Base-by-base conservation (phyloP, 1,284 basidiomycete species). In the Leccinum huronense region DNA sequence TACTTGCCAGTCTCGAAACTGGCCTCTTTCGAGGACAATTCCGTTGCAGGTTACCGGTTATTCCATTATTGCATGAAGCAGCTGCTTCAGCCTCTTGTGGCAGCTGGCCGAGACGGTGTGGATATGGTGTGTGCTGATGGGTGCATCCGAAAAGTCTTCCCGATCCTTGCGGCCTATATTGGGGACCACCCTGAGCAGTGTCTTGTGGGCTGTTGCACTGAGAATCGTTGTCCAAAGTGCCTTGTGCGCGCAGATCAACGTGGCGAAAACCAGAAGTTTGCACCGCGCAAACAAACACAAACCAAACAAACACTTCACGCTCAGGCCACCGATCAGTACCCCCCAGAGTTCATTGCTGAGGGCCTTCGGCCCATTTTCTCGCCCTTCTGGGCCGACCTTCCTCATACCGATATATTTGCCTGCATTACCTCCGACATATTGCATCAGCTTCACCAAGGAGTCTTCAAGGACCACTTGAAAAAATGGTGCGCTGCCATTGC, bases 151-250 rank as follows among this genome's bases (percentile, higher is more conserved):
- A 4, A 16, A 2, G 63, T 71, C 55, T 71, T 59, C 54, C 72
- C 70, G 1, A 63, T 75, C 10, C 63, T 76, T 5, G 70, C 66
- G 5, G 62, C 59, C 0, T 66, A 48, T 5, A 45, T 66, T n/a
- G 59, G 56, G 0, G 53, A 23, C 23, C 23, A 23, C 23, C 23
- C 23, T 2, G 23, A 23, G 23, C 23, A 23, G 23, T 23, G 23
- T 2, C 23, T 23, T 23, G 23, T 23, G 23, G 1, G 23, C 23
- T 23, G 23, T 23, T 23, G 23, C 2, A 2, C 23, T 23, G 23
- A 23, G 23, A 23, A 23, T 23, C 23, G 23, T 23, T 23, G 23
- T 2, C 23, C 23, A 23, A 23, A 23, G 23, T 23, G 23, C 23
- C 23, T 23, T 1, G 23, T 23, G 23, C 23, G 2, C 2, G 23